Conservation (phyloP, 139 green algal genomes). For the Chlorella vulgaris region DNA sequence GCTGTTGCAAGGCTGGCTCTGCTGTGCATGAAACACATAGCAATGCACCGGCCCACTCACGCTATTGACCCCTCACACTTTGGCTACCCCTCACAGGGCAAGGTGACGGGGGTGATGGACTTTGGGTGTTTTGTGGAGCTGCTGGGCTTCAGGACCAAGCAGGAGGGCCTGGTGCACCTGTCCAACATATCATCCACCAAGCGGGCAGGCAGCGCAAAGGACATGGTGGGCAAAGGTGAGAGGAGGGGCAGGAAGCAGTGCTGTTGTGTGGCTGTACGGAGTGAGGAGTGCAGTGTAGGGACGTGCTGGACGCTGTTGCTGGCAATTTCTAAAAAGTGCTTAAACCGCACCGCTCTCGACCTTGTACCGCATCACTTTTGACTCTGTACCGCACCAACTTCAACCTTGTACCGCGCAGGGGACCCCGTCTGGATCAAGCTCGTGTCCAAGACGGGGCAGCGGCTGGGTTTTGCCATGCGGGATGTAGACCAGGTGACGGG, state of each 20-base stretch:
- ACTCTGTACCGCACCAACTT: no score
- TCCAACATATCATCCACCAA: slow-evolving; percentile 77
- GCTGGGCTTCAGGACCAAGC: slow-evolving; percentile 60
- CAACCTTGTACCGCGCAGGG: no score
- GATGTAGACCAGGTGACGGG: slow-evolving; percentile 96
- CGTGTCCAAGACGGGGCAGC: slow-evolving; percentile 59
- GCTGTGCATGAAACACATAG: not conserved
- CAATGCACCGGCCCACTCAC: not conserved
- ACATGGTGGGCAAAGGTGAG: slow-evolving; percentile 43
- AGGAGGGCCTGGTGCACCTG: slow-evolving; percentile 94
- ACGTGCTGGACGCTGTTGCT: not conserved
- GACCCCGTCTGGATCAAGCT: slow-evolving; percentile 90
- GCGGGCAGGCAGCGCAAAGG: slow-evolving; percentile 41
- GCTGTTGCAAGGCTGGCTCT: no score
- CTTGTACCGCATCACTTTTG: no score
- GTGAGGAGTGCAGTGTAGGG: not conserved
- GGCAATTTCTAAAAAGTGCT: not conserved
- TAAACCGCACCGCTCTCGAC: no score
- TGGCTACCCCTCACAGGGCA: slow-evolving; percentile 47
- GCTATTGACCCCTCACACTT: not conserved
- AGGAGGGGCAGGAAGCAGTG: no score
- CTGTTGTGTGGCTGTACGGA: no score
- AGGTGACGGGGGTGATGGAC: slow-evolving; percentile 89
- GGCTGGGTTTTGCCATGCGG: slow-evolving; percentile 86
- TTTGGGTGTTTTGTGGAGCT: slow-evolving; percentile 98